A percentile compares a stretch with the other conserved stretches of the same genome.
Conservation (phyloP, 2,329 filamentous ascomycete species). For the Cladophialophora yegresii region DNA sequence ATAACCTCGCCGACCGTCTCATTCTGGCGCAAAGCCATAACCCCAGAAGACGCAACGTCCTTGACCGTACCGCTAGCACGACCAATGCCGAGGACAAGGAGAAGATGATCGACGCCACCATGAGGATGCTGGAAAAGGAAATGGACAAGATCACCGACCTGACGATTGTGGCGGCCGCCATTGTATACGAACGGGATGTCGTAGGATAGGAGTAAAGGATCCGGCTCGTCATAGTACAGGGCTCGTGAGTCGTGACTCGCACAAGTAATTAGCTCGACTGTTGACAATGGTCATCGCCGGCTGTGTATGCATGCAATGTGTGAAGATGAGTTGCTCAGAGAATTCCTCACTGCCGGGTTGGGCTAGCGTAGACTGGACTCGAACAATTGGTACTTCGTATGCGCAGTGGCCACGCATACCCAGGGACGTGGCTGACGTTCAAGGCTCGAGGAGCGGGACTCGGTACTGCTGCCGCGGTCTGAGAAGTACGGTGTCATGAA, state of each 20-base stretch:
- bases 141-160: background rate
- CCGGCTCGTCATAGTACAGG: background rate
- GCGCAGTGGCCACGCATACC: too few relatives aligned
- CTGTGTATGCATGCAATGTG: background rate
- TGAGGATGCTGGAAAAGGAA: background rate
- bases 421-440: too few relatives aligned
- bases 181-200: background rate
- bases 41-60: background rate
- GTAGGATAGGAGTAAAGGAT: background rate
- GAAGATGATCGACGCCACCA: background rate
- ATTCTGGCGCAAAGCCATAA: background rate
- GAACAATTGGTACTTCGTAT: background rate
- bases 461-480: too few relatives aligned
- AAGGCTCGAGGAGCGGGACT: background rate
- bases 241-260: background rate
- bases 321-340: background rate
- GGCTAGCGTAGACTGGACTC: background rate
- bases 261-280: too few relatives aligned
- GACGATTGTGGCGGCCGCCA: background rate
- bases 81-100: background rate
- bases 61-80: background rate
- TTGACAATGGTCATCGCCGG: background rate
- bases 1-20: background rate
- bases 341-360: background rate
- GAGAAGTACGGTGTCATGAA: background rate